phyloP scores from a whole-genome alignment of 192 early-diverging fungal species.

The Coemansia sp. region DNA sequence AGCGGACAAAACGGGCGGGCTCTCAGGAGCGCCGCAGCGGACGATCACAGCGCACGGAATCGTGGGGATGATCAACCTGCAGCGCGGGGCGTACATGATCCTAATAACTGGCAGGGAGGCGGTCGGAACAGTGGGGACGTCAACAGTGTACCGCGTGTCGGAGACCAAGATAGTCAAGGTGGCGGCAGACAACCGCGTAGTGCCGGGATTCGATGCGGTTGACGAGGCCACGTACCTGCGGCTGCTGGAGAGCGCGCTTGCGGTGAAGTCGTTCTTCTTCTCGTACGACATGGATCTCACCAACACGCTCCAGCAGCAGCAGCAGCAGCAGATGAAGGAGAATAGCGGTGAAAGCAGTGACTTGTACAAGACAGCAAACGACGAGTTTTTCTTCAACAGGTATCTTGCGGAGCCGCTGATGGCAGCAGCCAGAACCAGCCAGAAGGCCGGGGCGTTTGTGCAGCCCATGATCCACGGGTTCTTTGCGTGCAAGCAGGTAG shows the following conservation, averaged over 20 bases:
- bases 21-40: constrained; percentile 39
- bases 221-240: constrained; percentile 68
- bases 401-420: constrained; percentile 71
- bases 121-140: constrained; percentile 36
- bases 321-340: background rate
- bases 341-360: background rate
- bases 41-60: constrained; percentile 49
- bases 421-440: constrained; percentile 35
- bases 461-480: constrained; percentile 92
- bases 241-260: constrained; percentile 61
- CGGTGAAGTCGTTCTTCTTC: constrained; percentile 68
- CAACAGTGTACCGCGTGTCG: constrained; percentile 44
- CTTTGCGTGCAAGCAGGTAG: constrained; percentile 57
- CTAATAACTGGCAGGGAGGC: constrained; percentile 49
- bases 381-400: constrained; percentile 94
- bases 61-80: constrained; percentile 48
- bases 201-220: constrained; percentile 30
- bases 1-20: constrained; percentile 14
- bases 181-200: constrained; percentile 20
- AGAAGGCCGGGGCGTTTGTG: constrained; percentile 68
- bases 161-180: constrained; percentile 47
- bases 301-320: constrained; percentile 56
- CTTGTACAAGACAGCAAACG: constrained; percentile 66
- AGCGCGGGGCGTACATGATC: constrained; percentile 50
- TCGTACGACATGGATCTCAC: constrained; percentile 90